Evolutionary conservation across 2,329 filamentous ascomycete species (phyloP).

Genomic region (Diaporthe australafricana): DNA sequence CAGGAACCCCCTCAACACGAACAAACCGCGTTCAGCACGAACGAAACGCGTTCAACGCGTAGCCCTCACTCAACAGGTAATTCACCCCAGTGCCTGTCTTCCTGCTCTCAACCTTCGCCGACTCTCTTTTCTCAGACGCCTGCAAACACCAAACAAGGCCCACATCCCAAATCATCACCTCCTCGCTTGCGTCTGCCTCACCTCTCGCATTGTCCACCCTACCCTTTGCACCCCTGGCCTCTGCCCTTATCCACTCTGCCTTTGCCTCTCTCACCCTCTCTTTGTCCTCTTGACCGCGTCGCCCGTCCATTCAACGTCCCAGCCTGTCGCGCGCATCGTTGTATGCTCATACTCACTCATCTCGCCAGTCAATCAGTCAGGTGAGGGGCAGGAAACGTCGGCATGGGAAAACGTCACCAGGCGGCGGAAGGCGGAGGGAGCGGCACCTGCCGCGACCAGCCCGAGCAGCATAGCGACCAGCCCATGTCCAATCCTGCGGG

Average conservation of each 20-base stretch:
- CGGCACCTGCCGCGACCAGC: not conserved
- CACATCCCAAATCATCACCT: too few relatives aligned
- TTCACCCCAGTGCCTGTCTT: not conserved
- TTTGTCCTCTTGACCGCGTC: too few relatives aligned
- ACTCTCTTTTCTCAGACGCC: not conserved
- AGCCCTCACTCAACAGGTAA: not conserved
- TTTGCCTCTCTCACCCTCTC: not conserved
- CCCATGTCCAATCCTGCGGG: not conserved
- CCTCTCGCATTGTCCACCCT: not conserved
- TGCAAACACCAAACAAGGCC: not conserved
- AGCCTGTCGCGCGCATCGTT: not conserved
- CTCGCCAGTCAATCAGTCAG: not conserved
- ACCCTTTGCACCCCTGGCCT: not conserved
- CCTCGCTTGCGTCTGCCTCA: not conserved
- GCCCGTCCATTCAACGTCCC: too few relatives aligned
- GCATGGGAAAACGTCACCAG: not conserved
- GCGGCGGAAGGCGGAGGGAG: not conserved
- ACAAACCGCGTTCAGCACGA: not conserved
- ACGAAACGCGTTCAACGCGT: too few relatives aligned
- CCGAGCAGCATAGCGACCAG: not conserved
- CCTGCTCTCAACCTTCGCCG: not conserved
- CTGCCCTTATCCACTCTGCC: not conserved
- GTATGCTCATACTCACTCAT: not conserved
- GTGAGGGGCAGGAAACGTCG: not conserved
- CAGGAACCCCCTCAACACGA: not conserved